Evolutionary conservation across 306 rosid genomes (phyloP).

Genomic region (Cajanus cajan): DNA sequence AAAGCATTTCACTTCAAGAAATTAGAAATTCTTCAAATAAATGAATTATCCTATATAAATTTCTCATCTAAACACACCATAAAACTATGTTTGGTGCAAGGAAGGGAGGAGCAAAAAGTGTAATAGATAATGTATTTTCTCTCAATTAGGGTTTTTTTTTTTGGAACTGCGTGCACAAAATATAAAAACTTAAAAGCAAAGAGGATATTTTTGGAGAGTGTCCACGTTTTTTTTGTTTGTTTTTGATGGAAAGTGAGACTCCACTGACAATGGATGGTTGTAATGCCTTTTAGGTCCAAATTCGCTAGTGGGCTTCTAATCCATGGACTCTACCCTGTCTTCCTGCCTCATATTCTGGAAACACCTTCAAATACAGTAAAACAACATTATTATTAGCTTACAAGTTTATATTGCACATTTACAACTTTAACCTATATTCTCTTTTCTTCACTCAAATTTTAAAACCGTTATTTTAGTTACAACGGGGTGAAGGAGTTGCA

Average conservation of each 20-base stretch:
- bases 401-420: neutral
- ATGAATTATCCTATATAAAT: too few relatives aligned
- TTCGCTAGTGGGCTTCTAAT: conserved; percentile 15
- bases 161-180: neutral
- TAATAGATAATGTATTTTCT: neutral
- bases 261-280: neutral
- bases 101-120: too few relatives aligned
- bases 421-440: neutral
- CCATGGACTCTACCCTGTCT: neutral
- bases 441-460: neutral
- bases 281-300: neutral
- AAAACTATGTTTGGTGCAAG: too few relatives aligned
- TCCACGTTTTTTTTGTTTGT: neutral
- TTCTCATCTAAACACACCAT: too few relatives aligned
- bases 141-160: neutral
- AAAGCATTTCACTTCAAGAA: too few relatives aligned
- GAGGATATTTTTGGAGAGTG: neutral
- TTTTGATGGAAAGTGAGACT: neutral
- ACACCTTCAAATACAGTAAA: neutral
- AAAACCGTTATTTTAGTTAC: neutral
- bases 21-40: too few relatives aligned
- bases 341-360: neutral
- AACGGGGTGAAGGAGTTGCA: too few relatives aligned
- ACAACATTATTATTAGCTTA: neutral
- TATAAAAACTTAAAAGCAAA: neutral